These are phyloP conservation scores for Rutstroemia sp. DNA, from an alignment of 2,329 filamentous ascomycete species.

Conservation along the genomic window DNA sequence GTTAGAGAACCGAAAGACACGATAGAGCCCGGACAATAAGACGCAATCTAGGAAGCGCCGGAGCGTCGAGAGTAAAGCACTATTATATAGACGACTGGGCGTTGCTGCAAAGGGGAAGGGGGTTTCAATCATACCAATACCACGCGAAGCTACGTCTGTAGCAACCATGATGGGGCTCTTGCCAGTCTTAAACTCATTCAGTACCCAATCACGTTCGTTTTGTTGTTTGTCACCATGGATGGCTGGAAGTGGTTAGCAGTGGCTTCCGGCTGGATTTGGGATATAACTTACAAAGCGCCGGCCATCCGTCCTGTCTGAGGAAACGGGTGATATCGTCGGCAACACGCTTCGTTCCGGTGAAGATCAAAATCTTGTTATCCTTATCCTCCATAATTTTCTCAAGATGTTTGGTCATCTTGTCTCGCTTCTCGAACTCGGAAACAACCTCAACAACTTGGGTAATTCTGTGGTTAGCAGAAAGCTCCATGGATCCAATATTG, in stretches of 20 bases:
- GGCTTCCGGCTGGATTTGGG: conserved; percentile 35
- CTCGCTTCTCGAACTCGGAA: conserved; percentile 94
- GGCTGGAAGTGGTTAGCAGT: conserved; percentile 49
- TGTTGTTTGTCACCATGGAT: conserved; percentile 99
- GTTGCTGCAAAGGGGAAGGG: conserved; percentile 43
- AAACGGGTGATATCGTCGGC: conserved; percentile 97
- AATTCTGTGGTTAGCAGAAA: conserved; percentile 95
- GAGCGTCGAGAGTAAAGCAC: conserved; percentile 90
- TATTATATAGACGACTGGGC: conserved; percentile 52
- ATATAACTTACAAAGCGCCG: conserved; percentile 74
- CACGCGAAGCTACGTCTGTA: conserved; percentile 98
- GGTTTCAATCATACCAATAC: conserved; percentile 95
- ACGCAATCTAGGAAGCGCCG: conserved; percentile 82
- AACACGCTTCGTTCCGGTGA: conserved; percentile 89
- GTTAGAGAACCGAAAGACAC: conserved; percentile 76
- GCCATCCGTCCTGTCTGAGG: conserved; percentile 96
- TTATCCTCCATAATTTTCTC: conserved; percentile 98
- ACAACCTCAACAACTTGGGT: conserved; percentile 97
- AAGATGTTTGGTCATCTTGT: conserved; percentile 93
- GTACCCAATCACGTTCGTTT: conserved; percentile 98
- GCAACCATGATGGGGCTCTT: conserved; percentile 99
- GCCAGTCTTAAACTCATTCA: conserved; percentile 98
- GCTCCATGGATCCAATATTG: conserved; percentile 94
- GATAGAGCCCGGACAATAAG: conserved; percentile 82
- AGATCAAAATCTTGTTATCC: conserved; percentile 90